These are phyloP conservation scores for Agaricus blazei DNA, from an alignment of 768 basidiomycete species.

Conservation along the genomic window DNA sequence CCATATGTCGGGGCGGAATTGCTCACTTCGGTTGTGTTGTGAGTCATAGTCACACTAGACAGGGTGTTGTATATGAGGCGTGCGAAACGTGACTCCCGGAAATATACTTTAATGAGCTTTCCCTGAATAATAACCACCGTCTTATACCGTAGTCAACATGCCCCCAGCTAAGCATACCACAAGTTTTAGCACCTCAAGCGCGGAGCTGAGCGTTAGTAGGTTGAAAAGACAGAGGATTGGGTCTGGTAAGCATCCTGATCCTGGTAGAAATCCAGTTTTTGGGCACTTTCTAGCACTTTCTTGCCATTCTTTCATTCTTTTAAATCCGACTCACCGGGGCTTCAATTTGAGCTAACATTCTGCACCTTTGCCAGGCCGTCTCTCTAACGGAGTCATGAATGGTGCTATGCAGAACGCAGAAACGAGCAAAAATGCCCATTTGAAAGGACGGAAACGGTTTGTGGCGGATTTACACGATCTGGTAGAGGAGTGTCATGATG, in stretches of 20 bases:
- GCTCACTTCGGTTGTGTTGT: too few relatives aligned
- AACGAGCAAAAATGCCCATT: slow-evolving; percentile 32
- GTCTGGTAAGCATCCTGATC: slow-evolving; percentile 18
- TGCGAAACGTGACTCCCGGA: neutral
- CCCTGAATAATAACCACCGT: neutral
- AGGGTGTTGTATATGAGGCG: too few relatives aligned
- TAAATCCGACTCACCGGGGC: neutral
- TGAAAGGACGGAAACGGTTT: slow-evolving; percentile 57
- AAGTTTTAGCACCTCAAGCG: slow-evolving; percentile 16
- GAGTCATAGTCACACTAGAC: too few relatives aligned
- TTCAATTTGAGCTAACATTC: neutral
- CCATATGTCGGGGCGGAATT: too few relatives aligned
- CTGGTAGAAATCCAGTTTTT: too few relatives aligned
- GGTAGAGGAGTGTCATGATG: slow-evolving; percentile 28
- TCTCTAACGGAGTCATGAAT: neutral
- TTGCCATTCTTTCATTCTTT: neutral
- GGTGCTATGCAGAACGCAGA: slow-evolving; percentile 15
- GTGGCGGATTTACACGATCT: slow-evolving; percentile 51
- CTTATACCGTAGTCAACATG: neutral
- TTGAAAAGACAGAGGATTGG: slow-evolving; percentile 27
- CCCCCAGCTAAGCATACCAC: neutral
- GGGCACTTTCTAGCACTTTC: too few relatives aligned
- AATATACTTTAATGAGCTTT: neutral
- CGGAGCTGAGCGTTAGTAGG: slow-evolving; percentile 16
- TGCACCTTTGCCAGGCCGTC: neutral